Evolutionary conservation across 2,329 filamentous ascomycete species (phyloP), one percentile per base, ranked within the genome.

Genomic region (Hymenotorrendiella dingleyae): DNA sequence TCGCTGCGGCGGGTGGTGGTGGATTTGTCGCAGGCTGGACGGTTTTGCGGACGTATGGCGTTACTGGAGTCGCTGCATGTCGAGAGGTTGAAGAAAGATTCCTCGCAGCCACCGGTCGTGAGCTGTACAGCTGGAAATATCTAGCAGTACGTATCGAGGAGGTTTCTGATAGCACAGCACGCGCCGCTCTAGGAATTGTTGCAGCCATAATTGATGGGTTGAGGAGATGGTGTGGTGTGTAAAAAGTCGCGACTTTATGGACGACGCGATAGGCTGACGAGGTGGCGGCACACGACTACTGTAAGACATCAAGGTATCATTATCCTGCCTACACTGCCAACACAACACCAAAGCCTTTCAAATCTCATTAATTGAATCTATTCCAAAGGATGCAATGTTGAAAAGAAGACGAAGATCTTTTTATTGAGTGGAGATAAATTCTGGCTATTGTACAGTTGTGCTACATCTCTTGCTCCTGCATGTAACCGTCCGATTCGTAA

Each of bases 41-140:
- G 36, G 47, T 19, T 40, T 54, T 57, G 36, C 52, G 51, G 28
- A 36, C 45, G 36, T 57, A 56, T 32, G 34, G 56, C 32, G 58
- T 36, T 33, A 47, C 43, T 50, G 57, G 52, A 20, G 44, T 47
- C 23, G 58, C 54, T 20, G 49, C 51, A 38, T 38, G 43, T 48
- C 46, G 45, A 26, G 36, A 38, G 6, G 42, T 45, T 14, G 52
- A 53, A n/a, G 56, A 54, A 36, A 59, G 51, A 11, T 45, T 36
- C 50, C 47, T 50, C 12, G 49, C 14, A n/a, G 17, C 20, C 6
- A 23, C 28, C n/a, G 20, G 22, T 14, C 19, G 26, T n/a, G 16
- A 21, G 20, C 4, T 22, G 4, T 4, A 12, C 23, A 14, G 17
- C 16, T 5, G 11, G 3, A 23, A 14, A 14, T 22, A 11, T n/a